Percentiles rank a stretch among this genome's conserved stretches.
These are phyloP conservation scores for Aspergillus cavernicola DNA, from an alignment of 495 filamentous ascomycete genomes.

Conservation along the genomic window DNA sequence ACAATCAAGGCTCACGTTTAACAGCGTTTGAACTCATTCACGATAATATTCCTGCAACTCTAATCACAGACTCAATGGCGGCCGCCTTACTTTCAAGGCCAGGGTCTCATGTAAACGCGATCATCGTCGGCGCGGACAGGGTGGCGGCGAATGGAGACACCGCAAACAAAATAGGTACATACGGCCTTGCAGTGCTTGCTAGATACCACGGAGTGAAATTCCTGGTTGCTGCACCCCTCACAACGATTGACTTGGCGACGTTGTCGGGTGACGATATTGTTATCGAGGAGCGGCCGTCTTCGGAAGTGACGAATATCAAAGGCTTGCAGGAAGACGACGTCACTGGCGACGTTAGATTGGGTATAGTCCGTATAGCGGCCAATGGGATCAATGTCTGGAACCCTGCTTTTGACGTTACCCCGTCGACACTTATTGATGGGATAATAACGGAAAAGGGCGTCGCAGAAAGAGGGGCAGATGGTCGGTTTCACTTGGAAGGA, in stretches of 20 bases:
- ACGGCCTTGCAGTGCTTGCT: conserved; percentile 80
- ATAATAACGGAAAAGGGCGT: conserved; percentile 92
- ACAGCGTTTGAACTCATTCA: conserved; percentile 95
- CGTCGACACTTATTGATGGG: conserved; percentile 79
- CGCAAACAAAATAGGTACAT: conserved; percentile 99
- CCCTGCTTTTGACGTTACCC: conserved; percentile 93
- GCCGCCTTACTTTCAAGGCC: conserved; percentile 69
- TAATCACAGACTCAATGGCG: conserved; percentile 97
- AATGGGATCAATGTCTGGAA: conserved; percentile 86
- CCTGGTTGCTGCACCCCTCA: conserved; percentile 89
- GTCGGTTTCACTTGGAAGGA: conserved; percentile 65
- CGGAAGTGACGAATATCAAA: conserved; percentile 76
- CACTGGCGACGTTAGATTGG: conserved; percentile 49
- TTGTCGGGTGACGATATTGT: conserved; percentile 68
- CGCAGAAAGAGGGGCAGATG: conserved; percentile 69
- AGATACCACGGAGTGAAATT: conserved; percentile 87
- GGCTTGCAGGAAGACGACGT: conserved; percentile 59
- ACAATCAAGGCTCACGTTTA: conserved; percentile 93
- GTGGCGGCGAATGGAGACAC: conserved; percentile 97
- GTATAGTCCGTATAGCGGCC: conserved; percentile 75
- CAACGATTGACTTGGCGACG: conserved; percentile 86
- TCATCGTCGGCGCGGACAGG: conserved; percentile 91
- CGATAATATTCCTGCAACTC: conserved; percentile 85
- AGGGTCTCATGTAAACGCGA: conserved; percentile 64
- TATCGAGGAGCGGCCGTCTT: conserved; percentile 78